A percentile compares a stretch with the other conserved stretches of the same genome.
Evolutionary conservation across 495 filamentous ascomycete species (phyloP).

Genomic region (Amniculicola lignicola): DNA sequence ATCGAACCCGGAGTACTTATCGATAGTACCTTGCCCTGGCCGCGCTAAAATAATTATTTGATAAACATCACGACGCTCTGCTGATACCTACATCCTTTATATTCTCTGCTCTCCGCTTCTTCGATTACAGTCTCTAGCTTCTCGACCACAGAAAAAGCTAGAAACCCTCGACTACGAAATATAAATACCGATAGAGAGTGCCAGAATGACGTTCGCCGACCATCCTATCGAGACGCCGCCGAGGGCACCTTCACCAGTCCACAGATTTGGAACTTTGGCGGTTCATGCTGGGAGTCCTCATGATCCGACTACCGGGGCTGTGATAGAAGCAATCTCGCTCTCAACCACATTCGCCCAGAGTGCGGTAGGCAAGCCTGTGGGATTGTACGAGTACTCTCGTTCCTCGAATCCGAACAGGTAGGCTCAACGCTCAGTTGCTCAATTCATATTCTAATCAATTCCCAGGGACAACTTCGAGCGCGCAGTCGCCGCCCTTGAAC

Average conservation of each 20-base stretch:
- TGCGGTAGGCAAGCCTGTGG: conserved; percentile 78
- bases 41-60: conserved; percentile 1
- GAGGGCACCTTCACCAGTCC: conserved; percentile 56
- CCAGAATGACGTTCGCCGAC: conserved; percentile 44
- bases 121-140: background rate
- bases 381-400: conserved; percentile 83
- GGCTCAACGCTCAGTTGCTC: background rate
- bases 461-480: conserved; percentile 79
- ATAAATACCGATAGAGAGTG: background rate
- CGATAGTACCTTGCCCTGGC: no score
- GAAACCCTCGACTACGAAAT: no score
- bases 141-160: no score
- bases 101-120: background rate
- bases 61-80: background rate
- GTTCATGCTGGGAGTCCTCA: conserved; percentile 90
- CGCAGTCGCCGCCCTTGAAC: conserved; percentile 86
- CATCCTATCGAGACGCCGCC: conserved; percentile 57
- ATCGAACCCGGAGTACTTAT: no score
- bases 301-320: conserved; percentile 87
- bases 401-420: conserved; percentile 88
- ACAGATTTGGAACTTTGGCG: conserved; percentile 84
- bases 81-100: no score
- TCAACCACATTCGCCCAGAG: conserved; percentile 92
- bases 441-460: background rate
- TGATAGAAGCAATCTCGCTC: conserved; percentile 94